phyloP scores from a whole-genome alignment of 2,329 filamentous ascomycete species.

The Stagonosporopsis cucurbitacearum region DNA sequence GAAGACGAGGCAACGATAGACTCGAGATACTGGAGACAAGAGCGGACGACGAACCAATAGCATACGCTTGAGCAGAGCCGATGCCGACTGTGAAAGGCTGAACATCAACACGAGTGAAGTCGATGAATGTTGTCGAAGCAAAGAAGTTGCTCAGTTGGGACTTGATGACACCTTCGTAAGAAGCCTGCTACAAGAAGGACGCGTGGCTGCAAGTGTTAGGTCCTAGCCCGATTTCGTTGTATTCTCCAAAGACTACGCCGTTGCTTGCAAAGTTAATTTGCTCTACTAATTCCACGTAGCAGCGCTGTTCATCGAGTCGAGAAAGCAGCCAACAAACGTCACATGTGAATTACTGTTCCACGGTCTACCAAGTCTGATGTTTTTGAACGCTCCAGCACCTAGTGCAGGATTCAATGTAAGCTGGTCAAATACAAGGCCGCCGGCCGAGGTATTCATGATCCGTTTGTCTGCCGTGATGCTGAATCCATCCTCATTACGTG shows the following conservation, averaged over 20 bases:
- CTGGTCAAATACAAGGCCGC: constrained; percentile 49
- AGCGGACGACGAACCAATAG: constrained; percentile 24
- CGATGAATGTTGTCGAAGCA: constrained; percentile 51
- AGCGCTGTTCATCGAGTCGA: constrained; percentile 30
- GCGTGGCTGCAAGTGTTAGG: constrained; percentile 41
- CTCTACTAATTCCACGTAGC: constrained; percentile 31
- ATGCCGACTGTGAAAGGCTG: constrained; percentile 48
- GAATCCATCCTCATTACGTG: constrained; percentile 46
- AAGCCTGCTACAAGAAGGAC: constrained; percentile 48
- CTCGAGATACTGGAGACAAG: background rate
- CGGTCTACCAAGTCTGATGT: constrained; percentile 37
- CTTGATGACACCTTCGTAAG: constrained; percentile 45
- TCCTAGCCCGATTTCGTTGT: constrained; percentile 49
- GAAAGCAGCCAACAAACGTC: constrained; percentile 26
- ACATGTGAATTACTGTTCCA: constrained; percentile 32
- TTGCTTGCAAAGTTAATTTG: constrained; percentile 26
- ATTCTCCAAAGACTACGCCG: constrained; percentile 39
- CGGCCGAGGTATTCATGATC: constrained; percentile 46
- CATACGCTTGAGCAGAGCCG: constrained; percentile 37
- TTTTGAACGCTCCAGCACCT: constrained; percentile 36
- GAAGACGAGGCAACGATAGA: constrained; percentile 13
- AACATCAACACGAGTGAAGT: constrained; percentile 49
- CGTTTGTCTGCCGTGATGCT: constrained; percentile 52
- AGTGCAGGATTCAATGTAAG: constrained; percentile 41
- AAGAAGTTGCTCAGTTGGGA: constrained; percentile 54